phyloP scores from a whole-genome alignment of 352 stramenopile genomes.

The Pythium rhizo-oryzae region DNA sequence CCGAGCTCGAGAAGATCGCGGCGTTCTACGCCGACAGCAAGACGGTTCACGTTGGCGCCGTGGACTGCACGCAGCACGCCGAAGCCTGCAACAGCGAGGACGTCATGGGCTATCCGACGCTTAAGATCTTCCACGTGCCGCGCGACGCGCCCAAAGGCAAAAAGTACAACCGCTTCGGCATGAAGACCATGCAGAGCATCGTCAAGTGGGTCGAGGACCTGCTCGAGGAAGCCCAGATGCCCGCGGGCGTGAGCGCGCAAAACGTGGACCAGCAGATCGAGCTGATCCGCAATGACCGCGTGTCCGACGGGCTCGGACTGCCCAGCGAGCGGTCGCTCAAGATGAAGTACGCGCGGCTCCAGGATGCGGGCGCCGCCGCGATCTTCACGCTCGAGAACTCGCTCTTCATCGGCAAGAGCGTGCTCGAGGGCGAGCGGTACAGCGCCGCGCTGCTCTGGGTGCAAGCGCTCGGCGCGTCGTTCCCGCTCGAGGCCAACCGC shows the following conservation, averaged over 20 bases:
- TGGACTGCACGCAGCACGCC: slow-evolving; percentile 73
- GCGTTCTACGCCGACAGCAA: slow-evolving; percentile 63
- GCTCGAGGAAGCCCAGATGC: slow-evolving; percentile 52
- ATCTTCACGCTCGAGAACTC: slow-evolving; percentile 74
- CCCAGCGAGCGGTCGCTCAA: slow-evolving; percentile 50
- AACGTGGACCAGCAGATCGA: slow-evolving; percentile 51
- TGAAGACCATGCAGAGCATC: slow-evolving; percentile 45
- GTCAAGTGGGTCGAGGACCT: slow-evolving; percentile 68
- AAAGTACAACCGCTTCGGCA: slow-evolving; percentile 38
- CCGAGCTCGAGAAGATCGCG: slow-evolving; percentile 70
- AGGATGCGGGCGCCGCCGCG: slow-evolving; percentile 65
- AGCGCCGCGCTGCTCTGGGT: slow-evolving; percentile 68
- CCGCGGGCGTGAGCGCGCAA: slow-evolving; percentile 51
- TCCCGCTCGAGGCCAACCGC: slow-evolving; percentile 73
- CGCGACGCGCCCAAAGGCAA: slow-evolving; percentile 28
- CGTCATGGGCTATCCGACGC: slow-evolving; percentile 61
- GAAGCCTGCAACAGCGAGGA: slow-evolving; percentile 64
- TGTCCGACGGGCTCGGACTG: slow-evolving; percentile 31
- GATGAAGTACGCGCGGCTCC: slow-evolving; percentile 70
- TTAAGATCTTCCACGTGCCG: slow-evolving; percentile 79
- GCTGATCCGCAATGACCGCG: slow-evolving; percentile 46
- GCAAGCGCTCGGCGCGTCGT: slow-evolving; percentile 52
- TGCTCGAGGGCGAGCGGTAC: slow-evolving; percentile 69
- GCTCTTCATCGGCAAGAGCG: slow-evolving; percentile 66
- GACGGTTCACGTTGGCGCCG: slow-evolving; percentile 64